Evolutionary conservation across 31 red algal genomes (phyloP).

Genomic region (Bonnemaisonia californica): DNA sequence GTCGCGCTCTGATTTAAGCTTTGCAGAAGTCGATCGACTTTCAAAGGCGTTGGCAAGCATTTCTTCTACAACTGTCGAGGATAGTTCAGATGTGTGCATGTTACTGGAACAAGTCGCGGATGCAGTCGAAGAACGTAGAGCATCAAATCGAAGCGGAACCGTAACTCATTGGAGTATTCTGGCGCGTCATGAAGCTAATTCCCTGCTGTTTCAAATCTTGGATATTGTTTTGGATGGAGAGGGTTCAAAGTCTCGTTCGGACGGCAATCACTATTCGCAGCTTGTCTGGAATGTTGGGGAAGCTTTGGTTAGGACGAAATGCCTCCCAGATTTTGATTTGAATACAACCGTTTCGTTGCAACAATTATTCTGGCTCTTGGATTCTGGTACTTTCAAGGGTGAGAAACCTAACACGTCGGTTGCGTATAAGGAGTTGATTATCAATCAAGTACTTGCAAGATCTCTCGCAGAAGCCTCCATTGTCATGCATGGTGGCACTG

Average conservation of each 20-base stretch:
- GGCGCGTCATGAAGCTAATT: background rate
- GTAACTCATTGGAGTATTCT: background rate
- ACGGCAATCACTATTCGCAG: too few species aligned
- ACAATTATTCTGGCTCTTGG: background rate
- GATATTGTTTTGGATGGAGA: too few species aligned
- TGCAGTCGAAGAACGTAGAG: background rate
- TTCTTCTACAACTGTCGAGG: background rate
- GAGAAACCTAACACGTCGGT: background rate
- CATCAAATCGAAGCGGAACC: background rate
- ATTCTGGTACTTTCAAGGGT: background rate
- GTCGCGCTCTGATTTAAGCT: background rate
- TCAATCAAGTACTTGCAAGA: background rate
- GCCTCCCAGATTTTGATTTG: background rate
- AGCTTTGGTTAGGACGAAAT: background rate
- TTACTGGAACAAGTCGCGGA: background rate
- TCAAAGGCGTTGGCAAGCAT: background rate
- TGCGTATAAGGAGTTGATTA: background rate
- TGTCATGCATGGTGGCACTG: background rate
- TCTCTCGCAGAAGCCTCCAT: background rate
- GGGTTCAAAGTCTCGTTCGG: too few species aligned
- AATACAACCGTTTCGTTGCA: conserved; percentile 10
- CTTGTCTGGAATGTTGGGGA: too few species aligned
- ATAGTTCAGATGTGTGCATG: background rate
- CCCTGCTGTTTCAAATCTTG: too few species aligned
- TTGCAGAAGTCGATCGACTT: background rate